Conservation (phyloP, 2,329 filamentous ascomycete genomes). For the Fusarium xylarioides region DNA sequence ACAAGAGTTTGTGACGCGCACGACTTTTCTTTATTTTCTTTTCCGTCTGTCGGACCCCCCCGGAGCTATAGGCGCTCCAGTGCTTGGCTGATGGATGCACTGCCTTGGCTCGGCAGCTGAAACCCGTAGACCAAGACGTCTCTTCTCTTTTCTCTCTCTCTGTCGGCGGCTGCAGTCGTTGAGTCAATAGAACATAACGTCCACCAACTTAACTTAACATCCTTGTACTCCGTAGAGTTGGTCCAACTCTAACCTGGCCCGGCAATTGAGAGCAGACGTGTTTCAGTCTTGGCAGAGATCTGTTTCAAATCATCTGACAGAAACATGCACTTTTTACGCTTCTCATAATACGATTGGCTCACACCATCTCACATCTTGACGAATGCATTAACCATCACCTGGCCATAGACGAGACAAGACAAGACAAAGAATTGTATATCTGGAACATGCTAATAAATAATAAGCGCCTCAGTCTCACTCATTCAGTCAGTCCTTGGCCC, state of each 20-base stretch:
- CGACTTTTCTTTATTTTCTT: constrained; percentile 2
- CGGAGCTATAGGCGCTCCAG: neutral
- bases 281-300: constrained; percentile 19
- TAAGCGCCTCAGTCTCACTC: neutral
- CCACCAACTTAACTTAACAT: neutral
- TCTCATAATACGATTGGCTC: neutral
- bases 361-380: neutral
- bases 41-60: neutral
- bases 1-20: constrained; percentile 22
- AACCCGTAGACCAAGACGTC: constrained; percentile 6
- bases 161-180: neutral
- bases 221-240: neutral
- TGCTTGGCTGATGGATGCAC: constrained; percentile 12
- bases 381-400: neutral
- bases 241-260: neutral
- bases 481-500: constrained; percentile 24
- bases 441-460: neutral
- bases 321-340: neutral
- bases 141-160: neutral
- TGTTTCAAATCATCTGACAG: neutral
- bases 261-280: neutral
- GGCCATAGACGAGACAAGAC: neutral
- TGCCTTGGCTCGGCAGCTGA: constrained; percentile 39
- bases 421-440: neutral
- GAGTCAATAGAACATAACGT: neutral